Evolutionary conservation across 2,329 filamentous ascomycete species (phyloP), one percentile per base, ranked within the genome.

Genomic region (Aspergillus sclerotialis): DNA sequence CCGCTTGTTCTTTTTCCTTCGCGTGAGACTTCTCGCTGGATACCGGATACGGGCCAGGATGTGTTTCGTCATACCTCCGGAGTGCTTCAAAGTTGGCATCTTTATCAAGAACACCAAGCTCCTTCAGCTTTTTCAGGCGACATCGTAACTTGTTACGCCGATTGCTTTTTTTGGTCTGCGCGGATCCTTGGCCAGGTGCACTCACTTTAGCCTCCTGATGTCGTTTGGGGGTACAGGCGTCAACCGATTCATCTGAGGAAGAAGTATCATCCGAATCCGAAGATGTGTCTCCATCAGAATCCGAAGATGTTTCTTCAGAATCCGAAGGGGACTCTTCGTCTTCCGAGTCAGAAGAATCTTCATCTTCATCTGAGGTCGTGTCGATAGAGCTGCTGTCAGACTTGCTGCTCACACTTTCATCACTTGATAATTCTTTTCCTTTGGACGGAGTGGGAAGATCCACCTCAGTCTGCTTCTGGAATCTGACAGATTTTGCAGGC

Each of bases 101-200:
- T 16, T 58, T 43, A 13, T 67, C 67, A 7, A 82, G 55, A 9
- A 70, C 50, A 1, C 73, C 75, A n/a, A 67, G 55, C 12, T 64
- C 53, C 45, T 80, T 76, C 6, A 81, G 60, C 36, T 66, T 63
- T 4, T 60, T 57, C 8, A 82, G 58, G 37, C 63, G 61, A 37
- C 69, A 69, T 25, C 63, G 56, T 33, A 70, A 57, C 36, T 69
- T 70, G 26, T 68, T 67, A 25, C 79, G 67, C 18, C 59, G 49
- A 43, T 83, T 83, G 40, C 76, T 71, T 15, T 60, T 59, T 32
- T 69, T 68, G 0, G 79, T 83, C 12, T 53, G 46, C 14, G 50
- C 44, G 19, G 63, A 65, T 11, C 79, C 78, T 39, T 66, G 34
- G 4, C 68, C 67, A 28, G 75, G 72, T 32, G 68, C 54, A 10